phyloP scores from a whole-genome alignment of 2,329 filamentous ascomycete genomes.

The Pseudogymnoascus sp. region DNA sequence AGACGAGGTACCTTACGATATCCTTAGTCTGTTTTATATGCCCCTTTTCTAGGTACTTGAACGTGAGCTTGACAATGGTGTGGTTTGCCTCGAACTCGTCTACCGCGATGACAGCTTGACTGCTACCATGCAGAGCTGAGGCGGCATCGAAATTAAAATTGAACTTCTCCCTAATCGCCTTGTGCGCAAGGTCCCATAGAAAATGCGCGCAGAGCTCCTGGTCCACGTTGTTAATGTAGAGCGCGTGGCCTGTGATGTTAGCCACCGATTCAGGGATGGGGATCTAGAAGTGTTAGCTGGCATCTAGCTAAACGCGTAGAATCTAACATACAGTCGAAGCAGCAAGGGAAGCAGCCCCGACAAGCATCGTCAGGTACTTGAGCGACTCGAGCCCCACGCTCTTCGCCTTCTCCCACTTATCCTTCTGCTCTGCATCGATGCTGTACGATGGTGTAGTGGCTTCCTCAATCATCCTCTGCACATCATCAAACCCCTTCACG shows the following conservation, averaged over 20 bases:
- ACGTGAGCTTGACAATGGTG: neutral
- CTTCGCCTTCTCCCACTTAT: slow-evolving; percentile 21
- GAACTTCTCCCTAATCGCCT: neutral
- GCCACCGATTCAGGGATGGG: neutral
- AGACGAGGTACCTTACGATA: neutral
- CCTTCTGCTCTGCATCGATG: slow-evolving; percentile 9
- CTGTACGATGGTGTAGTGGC: slow-evolving; percentile 11
- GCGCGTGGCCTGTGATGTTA: neutral
- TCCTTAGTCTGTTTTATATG: neutral
- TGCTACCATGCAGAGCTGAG: neutral
- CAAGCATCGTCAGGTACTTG: slow-evolving; percentile 21
- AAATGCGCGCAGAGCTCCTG: neutral
- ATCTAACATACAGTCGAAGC: slow-evolving; percentile 16
- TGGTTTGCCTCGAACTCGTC: neutral
- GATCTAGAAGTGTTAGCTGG: neutral
- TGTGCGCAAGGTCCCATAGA: neutral
- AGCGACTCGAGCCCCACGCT: slow-evolving; percentile 20
- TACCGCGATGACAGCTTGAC: neutral
- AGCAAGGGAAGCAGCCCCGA: slow-evolving; percentile 20
- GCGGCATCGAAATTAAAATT: neutral
- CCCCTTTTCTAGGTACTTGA: neutral
- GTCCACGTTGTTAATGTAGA: neutral
- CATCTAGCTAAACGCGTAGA: neutral
- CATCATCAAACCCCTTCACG: slow-evolving; percentile 20
- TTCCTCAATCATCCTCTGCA: slow-evolving; percentile 18